Conservation (phyloP, 495 filamentous ascomycete genomes). For the Neurospora sp. region DNA sequence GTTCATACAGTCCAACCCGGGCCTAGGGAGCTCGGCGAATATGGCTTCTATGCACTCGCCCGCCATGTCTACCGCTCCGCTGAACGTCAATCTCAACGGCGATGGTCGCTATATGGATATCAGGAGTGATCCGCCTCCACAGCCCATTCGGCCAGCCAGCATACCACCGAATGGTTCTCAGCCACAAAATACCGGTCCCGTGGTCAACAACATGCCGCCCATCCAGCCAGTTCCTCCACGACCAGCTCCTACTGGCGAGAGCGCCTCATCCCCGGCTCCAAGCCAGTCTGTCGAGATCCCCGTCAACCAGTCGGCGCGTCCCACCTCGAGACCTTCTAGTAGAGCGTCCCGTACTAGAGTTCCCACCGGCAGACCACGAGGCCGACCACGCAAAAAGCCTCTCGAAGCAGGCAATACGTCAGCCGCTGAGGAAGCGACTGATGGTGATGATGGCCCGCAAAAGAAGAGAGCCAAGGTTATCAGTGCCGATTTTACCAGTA, state of each 20-base stretch:
- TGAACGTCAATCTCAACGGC: constrained; percentile 8
- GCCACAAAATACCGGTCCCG: constrained; percentile 1
- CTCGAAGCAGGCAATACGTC: constrained; percentile 43
- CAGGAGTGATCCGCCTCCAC: constrained; percentile 11
- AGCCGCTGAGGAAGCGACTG: constrained; percentile 64
- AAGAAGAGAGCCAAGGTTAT: constrained; percentile 68
- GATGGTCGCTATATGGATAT: constrained; percentile 11
- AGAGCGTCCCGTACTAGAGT: constrained; percentile 28
- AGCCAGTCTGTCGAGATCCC: constrained; percentile 8
- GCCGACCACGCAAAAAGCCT: constrained; percentile 37
- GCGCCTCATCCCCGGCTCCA: constrained; percentile 8
- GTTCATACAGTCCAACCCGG: constrained; percentile 34
- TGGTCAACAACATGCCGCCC: constrained; percentile 1
- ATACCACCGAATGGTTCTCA: constrained; percentile 11
- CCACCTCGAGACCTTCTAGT: constrained; percentile 17
- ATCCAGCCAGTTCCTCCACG: constrained; percentile 3
- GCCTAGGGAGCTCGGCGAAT: constrained; percentile 21
- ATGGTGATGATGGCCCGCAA: constrained; percentile 49
- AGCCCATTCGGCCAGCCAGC: constrained; percentile 12
- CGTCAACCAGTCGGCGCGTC: constrained; percentile 1
- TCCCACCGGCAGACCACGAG: constrained; percentile 35
- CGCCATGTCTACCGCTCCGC: constrained; percentile 17
- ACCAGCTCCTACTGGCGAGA: constrained; percentile 2
- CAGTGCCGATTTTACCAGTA: constrained; percentile 56
- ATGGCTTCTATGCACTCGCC: constrained; percentile 19